Conservation (phyloP, 192 early-diverging fungal species). For the Cetraspora pellucida region DNA sequence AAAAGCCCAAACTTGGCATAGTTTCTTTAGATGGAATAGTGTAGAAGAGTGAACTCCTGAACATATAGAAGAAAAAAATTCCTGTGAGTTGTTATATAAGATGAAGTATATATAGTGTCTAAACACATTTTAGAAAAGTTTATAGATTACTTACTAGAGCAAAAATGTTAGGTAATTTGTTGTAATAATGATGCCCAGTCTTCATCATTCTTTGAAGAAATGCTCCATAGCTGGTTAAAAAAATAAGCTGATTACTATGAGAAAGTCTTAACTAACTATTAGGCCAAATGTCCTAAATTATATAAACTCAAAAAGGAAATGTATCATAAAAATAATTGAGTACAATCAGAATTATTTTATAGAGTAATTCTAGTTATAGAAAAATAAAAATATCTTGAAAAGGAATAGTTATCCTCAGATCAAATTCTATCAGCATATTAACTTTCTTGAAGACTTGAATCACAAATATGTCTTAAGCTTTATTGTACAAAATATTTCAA, state of each 20-base stretch:
- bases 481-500: conserved; percentile 20
- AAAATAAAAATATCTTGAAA: conserved; percentile 12
- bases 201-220: conserved; percentile 22
- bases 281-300: conserved; percentile 18
- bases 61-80: conserved; percentile 26
- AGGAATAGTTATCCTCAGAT: background rate
- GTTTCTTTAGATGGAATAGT: conserved; percentile 23
- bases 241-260: conserved; percentile 20
- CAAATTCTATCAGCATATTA: conserved; percentile 17
- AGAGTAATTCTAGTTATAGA: conserved; percentile 8
- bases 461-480: conserved; percentile 21
- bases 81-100: conserved; percentile 6
- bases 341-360: too few relatives aligned
- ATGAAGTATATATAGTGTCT: conserved; percentile 11
- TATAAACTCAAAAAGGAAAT: conserved; percentile 20
- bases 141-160: conserved; percentile 15
- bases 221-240: conserved; percentile 12
- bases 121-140: conserved; percentile 22
- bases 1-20: too few relatives aligned
- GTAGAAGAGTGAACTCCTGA: conserved; percentile 4
- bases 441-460: conserved; percentile 8
- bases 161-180: conserved; percentile 27
- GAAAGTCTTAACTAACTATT: conserved; percentile 22
- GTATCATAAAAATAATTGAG: conserved; percentile 19
- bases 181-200: conserved; percentile 6